phyloP scores from a whole-genome alignment of 768 basidiomycete species.

The Lactarius deliciosus region DNA sequence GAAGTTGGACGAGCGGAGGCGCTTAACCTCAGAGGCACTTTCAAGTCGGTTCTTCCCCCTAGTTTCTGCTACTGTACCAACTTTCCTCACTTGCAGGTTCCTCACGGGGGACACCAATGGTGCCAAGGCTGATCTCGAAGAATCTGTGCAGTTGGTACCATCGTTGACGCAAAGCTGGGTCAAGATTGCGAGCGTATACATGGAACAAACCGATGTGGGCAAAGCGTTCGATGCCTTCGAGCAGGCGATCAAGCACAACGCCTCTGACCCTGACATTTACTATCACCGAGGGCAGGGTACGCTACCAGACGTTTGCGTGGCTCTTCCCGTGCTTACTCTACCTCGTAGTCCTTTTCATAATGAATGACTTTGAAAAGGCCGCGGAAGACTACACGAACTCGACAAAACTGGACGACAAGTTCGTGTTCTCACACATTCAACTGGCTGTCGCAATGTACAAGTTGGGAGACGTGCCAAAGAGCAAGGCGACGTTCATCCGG shows the following conservation, averaged over 20 bases:
- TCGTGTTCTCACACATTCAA: conserved; percentile 98
- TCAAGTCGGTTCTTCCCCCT: conserved; percentile 61
- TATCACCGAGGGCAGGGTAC: conserved; percentile 97
- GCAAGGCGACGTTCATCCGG: conserved; percentile 88
- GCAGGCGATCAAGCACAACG: conserved; percentile 77
- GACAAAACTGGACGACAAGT: conserved; percentile 77
- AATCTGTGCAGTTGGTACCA: conserved; percentile 66
- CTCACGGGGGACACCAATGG: conserved; percentile 78
- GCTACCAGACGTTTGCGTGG: conserved; percentile 20
- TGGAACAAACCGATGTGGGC: conserved; percentile 86
- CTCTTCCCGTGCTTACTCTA: neutral
- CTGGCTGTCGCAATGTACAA: conserved; percentile 98
- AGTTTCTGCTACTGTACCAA: neutral
- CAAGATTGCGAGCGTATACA: conserved; percentile 95
- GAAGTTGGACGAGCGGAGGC: conserved; percentile 79
- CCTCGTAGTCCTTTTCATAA: conserved; percentile 83
- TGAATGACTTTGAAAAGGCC: conserved; percentile 83
- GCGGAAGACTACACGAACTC: conserved; percentile 91
- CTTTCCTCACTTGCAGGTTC: conserved; percentile 55
- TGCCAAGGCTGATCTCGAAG: conserved; percentile 80
- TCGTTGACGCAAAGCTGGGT: conserved; percentile 85
- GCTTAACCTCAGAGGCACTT: conserved; percentile 90
- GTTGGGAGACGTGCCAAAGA: conserved; percentile 67
- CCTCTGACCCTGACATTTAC: conserved; percentile 91
- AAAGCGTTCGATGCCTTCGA: conserved; percentile 92